These are phyloP conservation scores for Gracilaria domingensis DNA, from an alignment of 23 red algal species.

Conservation along the genomic window DNA sequence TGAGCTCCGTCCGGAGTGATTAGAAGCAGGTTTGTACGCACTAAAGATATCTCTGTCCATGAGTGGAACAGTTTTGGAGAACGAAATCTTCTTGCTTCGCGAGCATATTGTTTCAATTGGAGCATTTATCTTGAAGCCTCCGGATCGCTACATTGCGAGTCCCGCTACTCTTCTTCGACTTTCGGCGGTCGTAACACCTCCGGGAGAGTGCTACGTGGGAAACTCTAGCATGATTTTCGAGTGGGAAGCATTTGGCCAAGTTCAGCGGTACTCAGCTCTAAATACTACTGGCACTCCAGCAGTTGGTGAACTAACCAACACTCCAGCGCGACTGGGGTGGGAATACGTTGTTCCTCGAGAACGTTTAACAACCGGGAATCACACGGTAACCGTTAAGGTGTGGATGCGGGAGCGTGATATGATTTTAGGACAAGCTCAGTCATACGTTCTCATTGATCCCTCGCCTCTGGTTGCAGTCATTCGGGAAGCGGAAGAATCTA, in stretches of 20 bases:
- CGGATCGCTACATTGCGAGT: constrained; percentile 41
- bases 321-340: constrained; percentile 74
- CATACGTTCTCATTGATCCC: constrained; percentile 48
- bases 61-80: constrained; percentile 36
- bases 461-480: constrained; percentile 55
- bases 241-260: constrained; percentile 65
- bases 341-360: constrained; percentile 71
- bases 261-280: constrained; percentile 42
- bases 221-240: constrained; percentile 72
- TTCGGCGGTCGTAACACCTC: constrained; percentile 56
- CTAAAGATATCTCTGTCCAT: constrained; percentile 43
- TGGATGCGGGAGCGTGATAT: constrained; percentile 36
- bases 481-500: constrained; percentile 55
- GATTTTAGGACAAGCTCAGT: constrained; percentile 57
- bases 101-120: constrained; percentile 70
- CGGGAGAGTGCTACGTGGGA: constrained; percentile 58
- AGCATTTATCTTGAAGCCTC: constrained; percentile 54
- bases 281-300: constrained; percentile 53
- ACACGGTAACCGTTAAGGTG: constrained; percentile 62
- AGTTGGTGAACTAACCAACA: constrained; percentile 41
- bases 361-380: constrained; percentile 41
- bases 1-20: constrained; percentile 39
- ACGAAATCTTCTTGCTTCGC: constrained; percentile 58
- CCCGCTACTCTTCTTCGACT: constrained; percentile 63
- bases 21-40: constrained; percentile 48